Percentiles rank a stretch among this genome's conserved stretches.
phyloP scores from a whole-genome alignment of 768 basidiomycete species.

The Leccinum subtestaceum region DNA sequence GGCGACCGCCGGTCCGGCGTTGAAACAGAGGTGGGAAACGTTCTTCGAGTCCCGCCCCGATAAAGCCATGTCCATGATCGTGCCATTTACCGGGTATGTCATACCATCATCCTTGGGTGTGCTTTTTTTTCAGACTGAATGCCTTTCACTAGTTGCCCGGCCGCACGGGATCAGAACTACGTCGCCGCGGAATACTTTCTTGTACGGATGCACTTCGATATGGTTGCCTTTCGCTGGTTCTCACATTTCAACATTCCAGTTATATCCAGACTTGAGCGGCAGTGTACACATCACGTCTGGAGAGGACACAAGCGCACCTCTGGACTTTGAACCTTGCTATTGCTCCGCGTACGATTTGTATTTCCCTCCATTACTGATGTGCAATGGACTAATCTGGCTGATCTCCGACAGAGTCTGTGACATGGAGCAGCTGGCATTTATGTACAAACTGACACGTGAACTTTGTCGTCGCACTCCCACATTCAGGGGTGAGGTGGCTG shows the following conservation, averaged over 20 bases:
- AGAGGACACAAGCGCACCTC: constrained; percentile 38
- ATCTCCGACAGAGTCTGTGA: constrained; percentile 31
- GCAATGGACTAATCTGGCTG: too few relatives aligned
- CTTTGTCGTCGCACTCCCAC: constrained; percentile 49
- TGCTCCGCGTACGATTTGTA: constrained; percentile 37
- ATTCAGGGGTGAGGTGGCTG: constrained; percentile 20
- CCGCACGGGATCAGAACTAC: too few relatives aligned
- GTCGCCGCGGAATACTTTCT: too few relatives aligned
- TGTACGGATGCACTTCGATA: too few relatives aligned
- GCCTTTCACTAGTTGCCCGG: too few relatives aligned
- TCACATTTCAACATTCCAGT: constrained; percentile 6
- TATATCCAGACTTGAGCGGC: constrained; percentile 47
- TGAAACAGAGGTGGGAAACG: too few relatives aligned
- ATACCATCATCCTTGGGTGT: background rate
- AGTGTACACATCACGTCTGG: constrained; percentile 47
- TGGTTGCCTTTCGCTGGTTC: too few relatives aligned
- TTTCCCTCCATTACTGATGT: background rate
- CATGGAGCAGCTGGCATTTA: constrained; percentile 45
- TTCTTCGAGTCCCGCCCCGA: too few relatives aligned
- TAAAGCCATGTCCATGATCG: too few relatives aligned
- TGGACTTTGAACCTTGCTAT: constrained; percentile 46
- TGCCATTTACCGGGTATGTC: too few relatives aligned
- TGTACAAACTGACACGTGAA: constrained; percentile 56
- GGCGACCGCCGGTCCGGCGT: too few relatives aligned
- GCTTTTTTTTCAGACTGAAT: background rate